These are phyloP conservation scores for Skeletonema potamos DNA, from an alignment of 108 stramenopile genomes.

Conservation along the genomic window DNA sequence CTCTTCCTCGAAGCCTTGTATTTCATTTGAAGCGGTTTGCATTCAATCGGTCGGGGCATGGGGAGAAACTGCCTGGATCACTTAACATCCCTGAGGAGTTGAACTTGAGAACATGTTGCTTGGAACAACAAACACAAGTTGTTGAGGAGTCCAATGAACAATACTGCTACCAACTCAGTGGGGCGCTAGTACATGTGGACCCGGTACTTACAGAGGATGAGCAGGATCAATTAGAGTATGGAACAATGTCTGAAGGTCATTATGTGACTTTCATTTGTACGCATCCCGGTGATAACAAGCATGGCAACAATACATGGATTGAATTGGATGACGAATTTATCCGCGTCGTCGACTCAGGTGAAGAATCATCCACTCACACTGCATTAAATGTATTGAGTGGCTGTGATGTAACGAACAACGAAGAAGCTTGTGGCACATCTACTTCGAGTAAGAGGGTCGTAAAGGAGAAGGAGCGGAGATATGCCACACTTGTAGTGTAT, in stretches of 20 bases:
- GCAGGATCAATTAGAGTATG: conserved; percentile 9
- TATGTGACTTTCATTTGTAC: conserved; percentile 29
- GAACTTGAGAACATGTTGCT: conserved; percentile 27
- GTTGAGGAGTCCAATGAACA: neutral
- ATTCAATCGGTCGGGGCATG: conserved; percentile 21
- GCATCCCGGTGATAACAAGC: too few species aligned
- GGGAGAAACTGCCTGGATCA: conserved; percentile 12
- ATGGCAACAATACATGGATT: conserved; percentile 15
- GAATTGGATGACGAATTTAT: conserved; percentile 28
- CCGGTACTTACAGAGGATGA: conserved; percentile 3
- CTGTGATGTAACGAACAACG: conserved; percentile 1
- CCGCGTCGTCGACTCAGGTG: conserved; percentile 5
- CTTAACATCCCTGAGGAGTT: conserved; percentile 28
- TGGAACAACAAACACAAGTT: neutral
- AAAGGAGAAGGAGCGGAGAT: conserved; percentile 24
- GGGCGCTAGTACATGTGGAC: conserved; percentile 42
- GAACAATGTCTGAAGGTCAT: conserved; percentile 29
- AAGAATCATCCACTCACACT: neutral
- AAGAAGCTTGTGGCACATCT: neutral
- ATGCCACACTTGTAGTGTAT: conserved; percentile 36
- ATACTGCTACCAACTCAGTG: conserved; percentile 18
- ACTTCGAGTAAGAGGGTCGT: neutral
- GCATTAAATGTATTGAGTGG: conserved; percentile 24
- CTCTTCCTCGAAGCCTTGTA: conserved; percentile 33
- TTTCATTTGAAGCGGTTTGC: conserved; percentile 44